phyloP scores from a whole-genome alignment of 495 filamentous ascomycete species.

The Penicillium crystallinum region DNA sequence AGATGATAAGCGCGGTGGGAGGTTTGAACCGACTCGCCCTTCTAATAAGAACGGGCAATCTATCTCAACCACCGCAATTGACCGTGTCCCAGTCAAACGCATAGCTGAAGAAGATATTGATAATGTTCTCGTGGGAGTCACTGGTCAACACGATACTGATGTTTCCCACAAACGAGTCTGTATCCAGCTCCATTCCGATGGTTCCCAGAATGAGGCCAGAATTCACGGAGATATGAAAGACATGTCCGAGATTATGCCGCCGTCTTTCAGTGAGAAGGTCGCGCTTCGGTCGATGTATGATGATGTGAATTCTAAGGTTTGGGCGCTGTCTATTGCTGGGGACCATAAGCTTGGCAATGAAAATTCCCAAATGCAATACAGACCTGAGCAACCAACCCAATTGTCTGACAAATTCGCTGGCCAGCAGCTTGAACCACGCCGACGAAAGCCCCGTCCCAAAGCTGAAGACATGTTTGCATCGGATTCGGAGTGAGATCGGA shows the following conservation, averaged over 20 bases:
- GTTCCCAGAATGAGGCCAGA: too few relatives aligned
- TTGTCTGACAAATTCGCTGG: constrained; percentile 13
- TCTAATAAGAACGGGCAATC: constrained; percentile 17
- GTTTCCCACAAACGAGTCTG: not conserved
- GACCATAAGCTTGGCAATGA: not conserved
- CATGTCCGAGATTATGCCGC: too few relatives aligned
- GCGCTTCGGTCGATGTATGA: constrained; percentile 48
- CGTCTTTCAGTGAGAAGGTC: not conserved
- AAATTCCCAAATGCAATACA: constrained; percentile 7
- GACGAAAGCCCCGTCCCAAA: constrained; percentile 60
- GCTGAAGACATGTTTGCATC: constrained; percentile 94
- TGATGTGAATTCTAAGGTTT: constrained; percentile 34
- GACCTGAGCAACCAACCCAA: constrained; percentile 14
- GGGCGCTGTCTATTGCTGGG: constrained; percentile 16
- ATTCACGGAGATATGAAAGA: too few relatives aligned
- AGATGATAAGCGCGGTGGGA: constrained; percentile 41
- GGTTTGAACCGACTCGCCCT: constrained; percentile 28
- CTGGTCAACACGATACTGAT: not conserved
- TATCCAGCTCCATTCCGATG: too few relatives aligned
- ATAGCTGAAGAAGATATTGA: not conserved
- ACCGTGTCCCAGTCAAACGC: not conserved
- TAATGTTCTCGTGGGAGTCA: not conserved
- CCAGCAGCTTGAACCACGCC: constrained; percentile 16
- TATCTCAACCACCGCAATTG: not conserved
- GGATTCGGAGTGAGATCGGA: constrained; percentile 37